Evolutionary conservation across 2,329 filamentous ascomycete genomes (phyloP).

Genomic region (Penicillium italicum): DNA sequence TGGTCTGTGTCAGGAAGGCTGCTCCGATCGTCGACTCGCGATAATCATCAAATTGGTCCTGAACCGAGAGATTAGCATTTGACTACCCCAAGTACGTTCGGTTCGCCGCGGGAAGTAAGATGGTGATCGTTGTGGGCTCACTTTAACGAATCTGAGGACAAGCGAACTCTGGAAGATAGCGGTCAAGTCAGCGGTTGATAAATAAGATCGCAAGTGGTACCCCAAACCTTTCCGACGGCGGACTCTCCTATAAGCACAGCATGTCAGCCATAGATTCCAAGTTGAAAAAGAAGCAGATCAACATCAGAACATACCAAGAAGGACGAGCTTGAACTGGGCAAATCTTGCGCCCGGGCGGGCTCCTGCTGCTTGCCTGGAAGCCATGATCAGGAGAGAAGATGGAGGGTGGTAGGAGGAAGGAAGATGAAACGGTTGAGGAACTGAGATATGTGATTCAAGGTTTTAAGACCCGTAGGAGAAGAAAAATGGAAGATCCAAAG

Average conservation of each 20-base stretch:
- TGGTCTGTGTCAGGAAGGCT: conserved; percentile 97
- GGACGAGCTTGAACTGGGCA: conserved; percentile 97
- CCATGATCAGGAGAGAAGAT: conserved; percentile 56
- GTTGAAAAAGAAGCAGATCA: not conserved
- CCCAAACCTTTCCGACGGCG: conserved; percentile 87
- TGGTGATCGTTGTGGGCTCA: conserved; percentile 43
- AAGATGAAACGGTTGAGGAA: not conserved
- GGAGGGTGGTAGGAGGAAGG: conserved; percentile 7
- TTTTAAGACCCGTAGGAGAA: conserved; percentile 3
- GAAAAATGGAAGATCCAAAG: conserved; percentile 15
- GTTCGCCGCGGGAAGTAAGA: not conserved
- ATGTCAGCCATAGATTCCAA: conserved; percentile 14
- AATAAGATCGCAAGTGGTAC: conserved; percentile 10
- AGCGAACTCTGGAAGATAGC: conserved; percentile 73
- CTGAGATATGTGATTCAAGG: not conserved
- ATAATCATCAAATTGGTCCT: conserved; percentile 99
- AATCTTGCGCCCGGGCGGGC: conserved; percentile 71
- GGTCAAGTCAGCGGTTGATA: conserved; percentile 29
- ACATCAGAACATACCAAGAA: conserved; percentile 68
- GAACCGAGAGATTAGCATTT: conserved; percentile 14
- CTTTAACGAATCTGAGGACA: conserved; percentile 97
- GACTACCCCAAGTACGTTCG: not conserved
- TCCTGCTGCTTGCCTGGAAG: conserved; percentile 74
- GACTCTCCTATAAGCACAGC: conserved; percentile 70
- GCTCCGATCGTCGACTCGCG: conserved; percentile 97